Evolutionary conservation across 345 rosid species (phyloP).

Genomic region (Acer campestre): DNA sequence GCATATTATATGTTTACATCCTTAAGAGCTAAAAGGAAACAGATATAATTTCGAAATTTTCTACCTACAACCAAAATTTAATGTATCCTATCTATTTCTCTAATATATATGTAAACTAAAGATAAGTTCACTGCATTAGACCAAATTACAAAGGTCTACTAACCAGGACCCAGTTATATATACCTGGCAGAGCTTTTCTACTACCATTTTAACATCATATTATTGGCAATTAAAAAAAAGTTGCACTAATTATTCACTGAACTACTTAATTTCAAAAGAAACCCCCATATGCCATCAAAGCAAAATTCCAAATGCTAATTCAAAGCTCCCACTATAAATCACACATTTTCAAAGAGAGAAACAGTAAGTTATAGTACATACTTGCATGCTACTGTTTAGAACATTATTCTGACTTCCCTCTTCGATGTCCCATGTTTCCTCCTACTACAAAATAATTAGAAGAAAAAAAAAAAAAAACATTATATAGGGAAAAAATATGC

Average conservation of each 20-base stretch:
- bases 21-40: neutral
- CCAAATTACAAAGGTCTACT: neutral
- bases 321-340: neutral
- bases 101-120: neutral
- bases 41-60: neutral
- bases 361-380: slow-evolving; percentile 28
- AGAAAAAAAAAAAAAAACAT: neutral
- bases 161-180: neutral
- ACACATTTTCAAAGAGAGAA: slow-evolving; percentile 3
- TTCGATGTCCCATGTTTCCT: slow-evolving; percentile 98
- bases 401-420: slow-evolving; percentile 96
- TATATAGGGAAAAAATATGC: slow-evolving; percentile 26
- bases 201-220: neutral
- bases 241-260: neutral
- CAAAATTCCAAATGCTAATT: neutral
- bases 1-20: neutral
- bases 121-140: too few species aligned
- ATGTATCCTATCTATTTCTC: neutral
- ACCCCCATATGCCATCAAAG: neutral
- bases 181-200: neutral
- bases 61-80: neutral
- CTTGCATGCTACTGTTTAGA: slow-evolving; percentile 95
- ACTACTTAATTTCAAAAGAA: neutral
- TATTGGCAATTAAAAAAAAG: neutral
- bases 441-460: slow-evolving; percentile 41